Percentiles rank a stretch among this genome's conserved stretches.
Evolutionary conservation across 192 early-diverging fungal genomes (phyloP).

Genomic region (Phycomyces blakesleeanus): DNA sequence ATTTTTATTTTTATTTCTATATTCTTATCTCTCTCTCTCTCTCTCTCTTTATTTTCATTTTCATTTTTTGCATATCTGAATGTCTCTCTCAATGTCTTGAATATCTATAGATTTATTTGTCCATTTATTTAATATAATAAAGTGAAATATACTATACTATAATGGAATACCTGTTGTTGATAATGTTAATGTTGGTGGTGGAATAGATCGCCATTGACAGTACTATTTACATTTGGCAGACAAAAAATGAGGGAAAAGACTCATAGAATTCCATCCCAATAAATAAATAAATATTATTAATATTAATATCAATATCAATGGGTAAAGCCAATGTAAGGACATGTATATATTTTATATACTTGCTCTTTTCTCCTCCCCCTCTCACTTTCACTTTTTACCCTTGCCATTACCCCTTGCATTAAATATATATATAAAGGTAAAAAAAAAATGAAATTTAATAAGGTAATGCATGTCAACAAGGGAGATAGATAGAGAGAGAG

Average conservation of each 20-base stretch:
- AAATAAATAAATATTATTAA: too few species aligned
- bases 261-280: too few species aligned
- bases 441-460: constrained; percentile 6
- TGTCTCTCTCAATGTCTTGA: not conserved
- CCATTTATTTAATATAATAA: not conserved
- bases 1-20: constrained; percentile 6
- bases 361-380: too few species aligned
- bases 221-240: too few species aligned
- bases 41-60: not conserved
- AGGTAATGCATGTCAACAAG: constrained; percentile 1
- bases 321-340: too few species aligned
- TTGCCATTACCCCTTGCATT: not conserved
- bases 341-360: too few species aligned
- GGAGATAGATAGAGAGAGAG: too few species aligned
- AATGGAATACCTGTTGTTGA: not conserved
- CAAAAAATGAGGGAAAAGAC: too few species aligned
- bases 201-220: not conserved
- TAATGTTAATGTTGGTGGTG: not conserved
- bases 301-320: too few species aligned
- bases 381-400: too few species aligned
- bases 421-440: not conserved
- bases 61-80: not conserved
- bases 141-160: not conserved
- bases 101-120: not conserved
- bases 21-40: not conserved